phyloP scores from a whole-genome alignment of 768 basidiomycete species.

The Boletellus ananas region DNA sequence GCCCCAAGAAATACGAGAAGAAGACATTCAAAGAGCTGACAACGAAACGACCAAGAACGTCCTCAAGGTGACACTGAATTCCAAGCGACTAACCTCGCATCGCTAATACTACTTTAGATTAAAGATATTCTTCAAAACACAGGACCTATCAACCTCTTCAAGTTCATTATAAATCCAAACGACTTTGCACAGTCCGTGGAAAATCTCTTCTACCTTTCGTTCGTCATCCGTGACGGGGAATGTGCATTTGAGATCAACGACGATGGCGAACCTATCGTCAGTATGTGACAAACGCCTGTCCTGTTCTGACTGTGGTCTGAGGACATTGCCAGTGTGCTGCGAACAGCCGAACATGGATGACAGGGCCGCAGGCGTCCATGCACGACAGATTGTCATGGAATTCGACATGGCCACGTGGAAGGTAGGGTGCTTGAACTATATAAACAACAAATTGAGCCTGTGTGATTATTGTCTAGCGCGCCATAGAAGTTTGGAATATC shows the following conservation, averaged over 20 bases:
- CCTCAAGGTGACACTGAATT: conserved; percentile 46
- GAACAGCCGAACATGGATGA: conserved; percentile 63
- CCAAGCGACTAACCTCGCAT: not conserved
- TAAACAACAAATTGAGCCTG: not conserved
- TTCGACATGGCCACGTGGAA: conserved; percentile 88
- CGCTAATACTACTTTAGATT: conserved; percentile 43
- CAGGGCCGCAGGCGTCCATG: conserved; percentile 58
- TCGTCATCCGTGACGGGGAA: conserved; percentile 83
- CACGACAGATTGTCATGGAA: conserved; percentile 86
- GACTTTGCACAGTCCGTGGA: conserved; percentile 94
- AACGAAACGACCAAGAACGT: conserved; percentile 93
- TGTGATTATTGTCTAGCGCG: conserved; percentile 48
- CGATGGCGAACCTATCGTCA: conserved; percentile 70
- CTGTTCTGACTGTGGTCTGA: not conserved
- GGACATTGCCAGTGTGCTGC: conserved; percentile 47
- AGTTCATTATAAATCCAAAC: conserved; percentile 84
- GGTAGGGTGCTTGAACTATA: conserved; percentile 41
- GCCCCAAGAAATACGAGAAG: conserved; percentile 79
- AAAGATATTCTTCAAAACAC: conserved; percentile 50
- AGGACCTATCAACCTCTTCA: conserved; percentile 72
- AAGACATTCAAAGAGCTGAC: conserved; percentile 76
- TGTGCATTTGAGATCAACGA: conserved; percentile 67
- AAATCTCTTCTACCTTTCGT: conserved; percentile 93
- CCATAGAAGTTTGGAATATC: conserved; percentile 85
- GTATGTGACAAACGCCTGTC: conserved; percentile 41